Conservation (phyloP, 2,329 filamentous ascomycete species). For the Diaporthe destruens region DNA sequence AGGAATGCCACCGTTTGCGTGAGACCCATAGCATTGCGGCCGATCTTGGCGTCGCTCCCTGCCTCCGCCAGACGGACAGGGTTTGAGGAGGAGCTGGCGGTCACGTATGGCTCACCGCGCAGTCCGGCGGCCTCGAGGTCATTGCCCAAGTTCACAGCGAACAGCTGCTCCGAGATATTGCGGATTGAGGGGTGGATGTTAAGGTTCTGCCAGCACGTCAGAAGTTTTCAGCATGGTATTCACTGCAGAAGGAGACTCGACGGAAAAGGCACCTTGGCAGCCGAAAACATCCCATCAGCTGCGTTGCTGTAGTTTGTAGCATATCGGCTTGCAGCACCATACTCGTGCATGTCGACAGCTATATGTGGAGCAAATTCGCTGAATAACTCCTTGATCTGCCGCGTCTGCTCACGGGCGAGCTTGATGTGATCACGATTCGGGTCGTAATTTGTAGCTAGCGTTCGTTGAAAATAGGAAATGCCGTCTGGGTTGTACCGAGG, state of each 20-base stretch:
- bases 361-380: constrained; percentile 3
- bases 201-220: background rate
- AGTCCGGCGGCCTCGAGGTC: constrained; percentile 7
- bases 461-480: constrained; percentile 4
- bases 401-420: constrained; percentile 8
- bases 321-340: background rate
- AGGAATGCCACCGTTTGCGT: constrained; percentile 7
- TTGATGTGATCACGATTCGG: constrained; percentile 17
- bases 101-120: constrained; percentile 15
- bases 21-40: constrained; percentile 4
- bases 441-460: constrained; percentile 7
- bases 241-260: too few relatives aligned
- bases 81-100: constrained; percentile 1
- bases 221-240: rapidly evolving
- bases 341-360: constrained; percentile 14
- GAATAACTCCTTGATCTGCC: background rate
- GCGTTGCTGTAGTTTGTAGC: constrained; percentile 15
- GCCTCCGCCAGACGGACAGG: constrained; percentile 11
- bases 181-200: constrained; percentile 13
- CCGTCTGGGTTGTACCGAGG: constrained; percentile 18
- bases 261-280: background rate
- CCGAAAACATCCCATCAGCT: constrained; percentile 11
- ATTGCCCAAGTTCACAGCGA: background rate
- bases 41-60: constrained; percentile 1
- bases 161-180: constrained; percentile 1